phyloP scores from a whole-genome alignment of 257 asterid species.

The Nicotiana tomentosiformis region DNA sequence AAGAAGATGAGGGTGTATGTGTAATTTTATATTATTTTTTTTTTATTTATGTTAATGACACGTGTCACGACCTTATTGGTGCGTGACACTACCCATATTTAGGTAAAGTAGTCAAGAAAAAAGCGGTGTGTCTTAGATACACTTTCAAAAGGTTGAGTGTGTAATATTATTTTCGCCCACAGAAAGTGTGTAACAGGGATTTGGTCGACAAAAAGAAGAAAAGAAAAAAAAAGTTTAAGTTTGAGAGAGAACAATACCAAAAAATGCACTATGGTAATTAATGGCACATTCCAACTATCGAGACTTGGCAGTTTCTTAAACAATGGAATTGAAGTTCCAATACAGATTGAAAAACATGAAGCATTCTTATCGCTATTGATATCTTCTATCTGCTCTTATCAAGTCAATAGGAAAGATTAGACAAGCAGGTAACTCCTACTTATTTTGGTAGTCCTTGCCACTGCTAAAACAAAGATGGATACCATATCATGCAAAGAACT shows the following conservation, averaged over 20 bases:
- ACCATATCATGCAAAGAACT: neutral
- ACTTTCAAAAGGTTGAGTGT: too few species aligned
- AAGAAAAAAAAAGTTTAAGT: neutral
- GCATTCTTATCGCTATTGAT: neutral
- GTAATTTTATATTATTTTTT: too few species aligned
- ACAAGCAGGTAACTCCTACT: neutral
- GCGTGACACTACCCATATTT: too few species aligned
- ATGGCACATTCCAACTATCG: neutral
- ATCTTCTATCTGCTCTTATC: neutral
- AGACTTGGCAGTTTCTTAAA: neutral
- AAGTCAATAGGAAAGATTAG: neutral
- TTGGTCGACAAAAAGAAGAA: constrained; percentile 8
- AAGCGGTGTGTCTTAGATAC: too few species aligned
- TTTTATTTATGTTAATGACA: too few species aligned
- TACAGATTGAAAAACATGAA: neutral
- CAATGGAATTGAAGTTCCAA: neutral
- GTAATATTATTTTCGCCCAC: too few species aligned
- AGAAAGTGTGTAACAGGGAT: too few species aligned
- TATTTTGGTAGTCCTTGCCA: neutral
- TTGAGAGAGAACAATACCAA: neutral
- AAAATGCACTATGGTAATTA: neutral
- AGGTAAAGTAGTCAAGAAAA: too few species aligned
- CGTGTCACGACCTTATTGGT: too few species aligned
- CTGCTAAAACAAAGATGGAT: neutral
- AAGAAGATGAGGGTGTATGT: too few species aligned